Evolutionary conservation across 345 rosid genomes (phyloP).

Genomic region (Moricandia arvensis): DNA sequence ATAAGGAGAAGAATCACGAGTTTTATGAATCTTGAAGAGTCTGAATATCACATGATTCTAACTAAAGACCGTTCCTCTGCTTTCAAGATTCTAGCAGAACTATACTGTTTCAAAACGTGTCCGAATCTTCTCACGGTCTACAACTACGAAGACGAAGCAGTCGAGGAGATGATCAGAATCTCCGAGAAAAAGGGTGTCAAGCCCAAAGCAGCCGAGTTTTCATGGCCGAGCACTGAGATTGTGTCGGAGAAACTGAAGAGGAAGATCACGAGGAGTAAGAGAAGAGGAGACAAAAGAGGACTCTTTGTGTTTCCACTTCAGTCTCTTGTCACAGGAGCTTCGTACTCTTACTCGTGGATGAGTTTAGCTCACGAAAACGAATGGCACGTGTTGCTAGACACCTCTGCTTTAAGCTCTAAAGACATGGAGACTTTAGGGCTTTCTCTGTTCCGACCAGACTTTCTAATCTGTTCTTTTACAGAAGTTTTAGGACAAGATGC

Average conservation of each 20-base stretch:
- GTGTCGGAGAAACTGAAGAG: constrained; percentile 50
- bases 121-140: constrained; percentile 70
- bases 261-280: constrained; percentile 42
- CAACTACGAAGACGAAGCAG: constrained; percentile 71
- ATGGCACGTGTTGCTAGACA: constrained; percentile 86
- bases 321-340: constrained; percentile 66
- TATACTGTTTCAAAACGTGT: constrained; percentile 57
- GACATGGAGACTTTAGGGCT: constrained; percentile 92
- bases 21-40: constrained; percentile 77
- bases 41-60: constrained; percentile 63
- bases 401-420: constrained; percentile 67
- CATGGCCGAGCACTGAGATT: constrained; percentile 60
- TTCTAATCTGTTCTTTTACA: constrained; percentile 71
- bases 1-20: constrained; percentile 55
- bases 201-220: constrained; percentile 59
- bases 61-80: constrained; percentile 73
- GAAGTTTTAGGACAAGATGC: constrained; percentile 65
- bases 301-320: constrained; percentile 83
- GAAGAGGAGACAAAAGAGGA: constrained; percentile 49
- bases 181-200: constrained; percentile 61
- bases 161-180: constrained; percentile 49
- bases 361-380: constrained; percentile 66
- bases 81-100: constrained; percentile 74
- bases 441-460: constrained; percentile 75
- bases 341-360: constrained; percentile 83